Conservation (phyloP, 129 eudicot species). For the Tagetes patula region DNA sequence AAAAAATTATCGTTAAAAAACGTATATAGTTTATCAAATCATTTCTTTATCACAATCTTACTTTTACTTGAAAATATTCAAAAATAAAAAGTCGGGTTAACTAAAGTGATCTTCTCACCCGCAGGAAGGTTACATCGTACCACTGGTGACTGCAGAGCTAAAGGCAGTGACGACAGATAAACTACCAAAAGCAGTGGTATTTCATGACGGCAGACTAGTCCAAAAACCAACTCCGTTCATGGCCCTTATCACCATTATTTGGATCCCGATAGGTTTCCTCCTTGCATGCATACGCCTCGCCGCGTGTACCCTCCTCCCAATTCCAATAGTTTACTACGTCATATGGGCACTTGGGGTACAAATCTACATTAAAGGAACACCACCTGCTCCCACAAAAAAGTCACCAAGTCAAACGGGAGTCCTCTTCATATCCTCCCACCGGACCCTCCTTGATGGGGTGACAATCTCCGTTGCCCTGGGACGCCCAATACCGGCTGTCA, state of each 20-base stretch:
- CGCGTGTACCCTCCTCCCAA: slow-evolving; percentile 63
- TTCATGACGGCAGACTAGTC: slow-evolving; percentile 71
- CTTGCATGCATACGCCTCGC: slow-evolving; percentile 60
- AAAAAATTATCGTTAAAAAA: no score
- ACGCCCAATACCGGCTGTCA: slow-evolving; percentile 70
- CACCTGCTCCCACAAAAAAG: slow-evolving; percentile 56
- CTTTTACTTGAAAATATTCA: background rate
- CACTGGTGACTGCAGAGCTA: slow-evolving; percentile 41
- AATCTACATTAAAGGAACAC: slow-evolving; percentile 56
- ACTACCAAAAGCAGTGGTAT: slow-evolving; percentile 60
- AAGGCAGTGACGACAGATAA: slow-evolving; percentile 53
- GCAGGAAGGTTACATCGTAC: slow-evolving; percentile 67
- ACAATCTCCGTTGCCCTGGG: slow-evolving; percentile 63
- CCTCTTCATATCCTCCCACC: slow-evolving; percentile 63
- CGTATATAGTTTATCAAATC: no score
- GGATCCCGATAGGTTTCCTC: slow-evolving; percentile 66
- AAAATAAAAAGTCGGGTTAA: background rate
- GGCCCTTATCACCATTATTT: slow-evolving; percentile 54
- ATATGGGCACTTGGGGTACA: slow-evolving; percentile 67
- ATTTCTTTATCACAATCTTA: background rate
- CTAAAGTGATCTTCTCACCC: background rate
- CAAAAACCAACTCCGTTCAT: slow-evolving; percentile 54
- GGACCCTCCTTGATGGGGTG: slow-evolving; percentile 68
- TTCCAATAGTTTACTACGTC: slow-evolving; percentile 58
- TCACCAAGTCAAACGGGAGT: slow-evolving; percentile 59